Conservation (phyloP, 805 yeast species). For the Wickerhamiella occidentalis region DNA sequence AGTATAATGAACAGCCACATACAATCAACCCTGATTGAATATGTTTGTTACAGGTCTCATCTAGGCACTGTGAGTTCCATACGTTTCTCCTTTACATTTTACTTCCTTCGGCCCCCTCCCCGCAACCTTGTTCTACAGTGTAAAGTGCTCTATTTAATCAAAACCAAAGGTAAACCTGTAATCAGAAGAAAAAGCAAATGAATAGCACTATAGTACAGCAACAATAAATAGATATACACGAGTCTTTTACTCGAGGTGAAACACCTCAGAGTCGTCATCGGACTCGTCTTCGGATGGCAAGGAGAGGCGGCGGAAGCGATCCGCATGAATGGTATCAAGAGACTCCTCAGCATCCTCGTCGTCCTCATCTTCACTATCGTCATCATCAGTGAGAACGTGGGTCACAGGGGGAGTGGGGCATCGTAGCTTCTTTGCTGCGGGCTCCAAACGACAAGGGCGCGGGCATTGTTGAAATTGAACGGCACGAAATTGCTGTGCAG, state of each 20-base stretch:
- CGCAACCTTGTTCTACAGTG: no score
- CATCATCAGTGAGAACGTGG: neutral
- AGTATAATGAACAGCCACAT: neutral
- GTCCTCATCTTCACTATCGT: conserved; percentile 7
- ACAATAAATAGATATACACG: conserved; percentile 2
- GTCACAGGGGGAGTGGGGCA: conserved; percentile 11
- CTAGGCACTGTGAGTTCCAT: no score
- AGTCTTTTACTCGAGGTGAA: conserved; percentile 1
- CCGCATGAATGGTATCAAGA: conserved; percentile 3
- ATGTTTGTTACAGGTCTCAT: no score
- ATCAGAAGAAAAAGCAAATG: neutral
- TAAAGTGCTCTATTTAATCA: no score
- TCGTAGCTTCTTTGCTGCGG: conserved; percentile 2
- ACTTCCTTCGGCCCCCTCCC: no score
- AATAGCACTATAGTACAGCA: conserved; percentile 3
- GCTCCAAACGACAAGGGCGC: conserved; percentile 8
- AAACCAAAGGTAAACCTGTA: no score
- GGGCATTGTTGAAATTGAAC: conserved; percentile 10
- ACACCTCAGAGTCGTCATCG: conserved; percentile 5
- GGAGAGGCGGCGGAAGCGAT: conserved; percentile 9
- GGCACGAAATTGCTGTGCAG: neutral
- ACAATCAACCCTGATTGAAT: neutral
- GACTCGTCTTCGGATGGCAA: conserved; percentile 1
- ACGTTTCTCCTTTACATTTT: no score
- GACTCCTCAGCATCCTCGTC: conserved; percentile 6